Evolutionary conservation across 768 basidiomycete species (phyloP).

Genomic region (Termitomyces sp.): DNA sequence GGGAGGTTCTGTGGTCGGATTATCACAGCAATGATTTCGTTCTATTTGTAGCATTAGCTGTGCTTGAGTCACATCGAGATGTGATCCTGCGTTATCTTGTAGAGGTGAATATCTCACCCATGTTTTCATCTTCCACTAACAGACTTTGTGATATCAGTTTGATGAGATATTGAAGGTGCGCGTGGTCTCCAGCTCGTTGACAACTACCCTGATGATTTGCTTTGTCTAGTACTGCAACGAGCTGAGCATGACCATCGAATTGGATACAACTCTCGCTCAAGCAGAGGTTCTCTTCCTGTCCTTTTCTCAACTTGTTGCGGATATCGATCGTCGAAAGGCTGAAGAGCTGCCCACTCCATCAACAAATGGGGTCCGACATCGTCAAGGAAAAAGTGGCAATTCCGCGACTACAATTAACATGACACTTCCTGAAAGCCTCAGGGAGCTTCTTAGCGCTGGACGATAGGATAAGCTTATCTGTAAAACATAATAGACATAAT

Average conservation of each 20-base stretch:
- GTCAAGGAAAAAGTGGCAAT: slow-evolving; percentile 2
- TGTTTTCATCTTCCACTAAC: neutral
- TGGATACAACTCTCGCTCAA: slow-evolving; percentile 92
- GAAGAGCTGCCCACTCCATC: slow-evolving; percentile 44
- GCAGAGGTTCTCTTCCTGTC: slow-evolving; percentile 96
- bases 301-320: slow-evolving; percentile 82
- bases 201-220: neutral
- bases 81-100: slow-evolving; percentile 93
- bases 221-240: slow-evolving; percentile 78
- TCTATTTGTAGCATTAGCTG: slow-evolving; percentile 91
- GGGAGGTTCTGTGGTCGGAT: slow-evolving; percentile 94
- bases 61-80: slow-evolving; percentile 92
- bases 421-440: slow-evolving; percentile 55
- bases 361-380: slow-evolving; percentile 21
- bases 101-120: slow-evolving; percentile 51
- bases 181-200: slow-evolving; percentile 8
- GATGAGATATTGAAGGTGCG: slow-evolving; percentile 73
- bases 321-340: slow-evolving; percentile 75
- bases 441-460: slow-evolving; percentile 49
- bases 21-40: slow-evolving; percentile 85
- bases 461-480: slow-evolving; percentile 12
- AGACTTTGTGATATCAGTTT: slow-evolving; percentile 39
- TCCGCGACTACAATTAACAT: slow-evolving; percentile 26
- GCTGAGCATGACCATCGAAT: slow-evolving; percentile 92
- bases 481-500: neutral